Evolutionary conservation across 2,329 filamentous ascomycete genomes (phyloP).

Genomic region (Colletotrichum sp.): DNA sequence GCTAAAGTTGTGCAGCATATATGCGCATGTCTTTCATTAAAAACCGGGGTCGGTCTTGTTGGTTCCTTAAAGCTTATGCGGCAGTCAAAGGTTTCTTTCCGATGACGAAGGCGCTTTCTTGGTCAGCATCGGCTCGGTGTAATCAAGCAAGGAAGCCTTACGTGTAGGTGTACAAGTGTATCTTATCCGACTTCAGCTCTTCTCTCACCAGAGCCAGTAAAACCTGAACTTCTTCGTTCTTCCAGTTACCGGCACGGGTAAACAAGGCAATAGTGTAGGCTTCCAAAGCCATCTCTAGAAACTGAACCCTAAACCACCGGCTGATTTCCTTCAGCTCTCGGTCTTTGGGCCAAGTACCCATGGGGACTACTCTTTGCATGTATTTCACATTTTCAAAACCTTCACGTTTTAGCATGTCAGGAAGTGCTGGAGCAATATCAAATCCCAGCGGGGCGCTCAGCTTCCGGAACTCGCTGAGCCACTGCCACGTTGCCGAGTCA

Average conservation of each 20-base stretch:
- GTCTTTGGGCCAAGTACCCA: constrained; percentile 46
- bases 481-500: constrained; percentile 20
- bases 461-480: constrained; percentile 25
- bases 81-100: background rate
- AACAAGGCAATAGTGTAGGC: constrained; percentile 26
- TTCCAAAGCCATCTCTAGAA: constrained; percentile 23
- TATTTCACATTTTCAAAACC: constrained; percentile 33
- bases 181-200: constrained; percentile 27
- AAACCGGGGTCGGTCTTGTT: rapidly evolving
- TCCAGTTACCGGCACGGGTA: constrained; percentile 24
- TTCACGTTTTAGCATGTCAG: constrained; percentile 15
- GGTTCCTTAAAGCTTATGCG: background rate
- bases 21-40: no score
- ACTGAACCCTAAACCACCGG: constrained; percentile 26
- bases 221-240: constrained; percentile 26
- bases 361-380: constrained; percentile 35
- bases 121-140: background rate
- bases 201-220: constrained; percentile 25
- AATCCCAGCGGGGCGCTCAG: constrained; percentile 24
- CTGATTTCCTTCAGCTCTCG: constrained; percentile 43
- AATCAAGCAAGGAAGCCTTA: background rate
- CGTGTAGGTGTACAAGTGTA: constrained; percentile 28
- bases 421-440: constrained; percentile 24
- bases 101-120: background rate
- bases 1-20: background rate